Evolutionary conservation across 1,284 basidiomycete species (phyloP).

Genomic region (Ganoderma meredithae): DNA sequence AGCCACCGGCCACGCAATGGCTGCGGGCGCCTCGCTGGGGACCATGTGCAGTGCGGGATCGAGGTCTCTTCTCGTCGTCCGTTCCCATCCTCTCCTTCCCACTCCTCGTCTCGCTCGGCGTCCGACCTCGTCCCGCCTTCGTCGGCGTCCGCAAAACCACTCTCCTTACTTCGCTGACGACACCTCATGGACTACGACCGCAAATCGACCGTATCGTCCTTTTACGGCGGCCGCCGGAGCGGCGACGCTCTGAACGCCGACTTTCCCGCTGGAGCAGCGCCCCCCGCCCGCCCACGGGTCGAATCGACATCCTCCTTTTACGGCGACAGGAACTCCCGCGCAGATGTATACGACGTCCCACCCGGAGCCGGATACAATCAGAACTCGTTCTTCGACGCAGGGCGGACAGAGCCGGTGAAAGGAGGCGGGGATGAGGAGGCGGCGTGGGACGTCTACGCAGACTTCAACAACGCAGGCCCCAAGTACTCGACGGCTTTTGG

Average conservation of each 20-base stretch:
- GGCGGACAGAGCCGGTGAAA: slow-evolving; percentile 76
- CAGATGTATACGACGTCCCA: slow-evolving; percentile 49
- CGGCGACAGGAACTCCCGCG: slow-evolving; percentile 48
- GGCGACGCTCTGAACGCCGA: slow-evolving; percentile 67
- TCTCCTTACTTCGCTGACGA: slow-evolving; percentile 19
- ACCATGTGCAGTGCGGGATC: not conserved
- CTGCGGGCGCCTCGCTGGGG: not conserved
- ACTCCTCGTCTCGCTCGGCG: slow-evolving; percentile 3
- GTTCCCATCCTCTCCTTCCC: slow-evolving; percentile 4
- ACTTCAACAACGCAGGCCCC: slow-evolving; percentile 91
- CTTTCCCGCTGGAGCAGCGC: slow-evolving; percentile 43
- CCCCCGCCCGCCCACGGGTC: slow-evolving; percentile 51
- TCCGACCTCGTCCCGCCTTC: slow-evolving; percentile 9
- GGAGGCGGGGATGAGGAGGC: slow-evolving; percentile 71
- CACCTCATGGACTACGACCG: slow-evolving; percentile 61
- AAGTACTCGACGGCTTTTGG: slow-evolving; percentile 73
- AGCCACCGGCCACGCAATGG: slow-evolving; percentile 2
- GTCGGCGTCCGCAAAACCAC: slow-evolving; percentile 19
- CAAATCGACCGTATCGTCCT: slow-evolving; percentile 78
- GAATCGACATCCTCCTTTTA: slow-evolving; percentile 77
- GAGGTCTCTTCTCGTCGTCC: slow-evolving; percentile 14
- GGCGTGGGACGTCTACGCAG: slow-evolving; percentile 87
- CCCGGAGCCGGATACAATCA: slow-evolving; percentile 72
- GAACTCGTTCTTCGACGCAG: slow-evolving; percentile 67
- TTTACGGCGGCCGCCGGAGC: slow-evolving; percentile 69